These are phyloP conservation scores for Plasmopara muralis DNA, from an alignment of 352 stramenopile genomes.

Conservation along the genomic window DNA sequence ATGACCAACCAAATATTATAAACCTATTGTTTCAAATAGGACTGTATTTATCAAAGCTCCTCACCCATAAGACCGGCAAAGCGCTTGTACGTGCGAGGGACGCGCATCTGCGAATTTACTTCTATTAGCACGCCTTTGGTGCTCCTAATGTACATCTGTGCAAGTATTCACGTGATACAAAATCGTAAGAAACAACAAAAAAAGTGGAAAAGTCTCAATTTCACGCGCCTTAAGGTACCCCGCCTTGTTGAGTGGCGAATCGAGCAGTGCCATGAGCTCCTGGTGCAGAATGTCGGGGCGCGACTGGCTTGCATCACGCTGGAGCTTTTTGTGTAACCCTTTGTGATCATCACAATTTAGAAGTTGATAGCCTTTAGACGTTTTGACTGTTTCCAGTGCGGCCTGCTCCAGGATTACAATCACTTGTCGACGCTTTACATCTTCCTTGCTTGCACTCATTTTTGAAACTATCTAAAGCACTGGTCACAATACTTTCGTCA, in stretches of 20 bases:
- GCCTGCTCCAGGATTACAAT: conserved; percentile 98
- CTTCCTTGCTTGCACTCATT: conserved; percentile 51
- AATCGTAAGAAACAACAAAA: neutral
- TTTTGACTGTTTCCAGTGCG: conserved; percentile 99
- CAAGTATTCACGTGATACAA: neutral
- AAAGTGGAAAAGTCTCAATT: conserved; percentile 1
- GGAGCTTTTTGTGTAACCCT: conserved; percentile 91
- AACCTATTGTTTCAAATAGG: too few relatives aligned
- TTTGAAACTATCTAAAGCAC: neutral
- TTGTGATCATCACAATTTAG: conserved; percentile 99
- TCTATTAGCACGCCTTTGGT: conserved; percentile 97
- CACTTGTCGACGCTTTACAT: conserved; percentile 85
- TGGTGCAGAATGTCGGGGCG: conserved; percentile 99
- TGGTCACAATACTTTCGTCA: neutral
- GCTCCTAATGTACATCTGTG: conserved; percentile 91
- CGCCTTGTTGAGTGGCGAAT: conserved; percentile 99
- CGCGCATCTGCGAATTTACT: conserved; percentile 96
- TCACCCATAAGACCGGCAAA: conserved; percentile 94
- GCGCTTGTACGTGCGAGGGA: conserved; percentile 99
- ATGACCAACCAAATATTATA: conserved; percentile 9
- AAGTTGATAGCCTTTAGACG: conserved; percentile 97
- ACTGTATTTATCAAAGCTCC: neutral
- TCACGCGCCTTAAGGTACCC: conserved; percentile 89
- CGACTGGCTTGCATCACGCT: conserved; percentile 94
- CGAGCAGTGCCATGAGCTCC: conserved; percentile 97